phyloP scores from a whole-genome alignment of 306 rosid genomes.

The Pyrus pyrifolia region DNA sequence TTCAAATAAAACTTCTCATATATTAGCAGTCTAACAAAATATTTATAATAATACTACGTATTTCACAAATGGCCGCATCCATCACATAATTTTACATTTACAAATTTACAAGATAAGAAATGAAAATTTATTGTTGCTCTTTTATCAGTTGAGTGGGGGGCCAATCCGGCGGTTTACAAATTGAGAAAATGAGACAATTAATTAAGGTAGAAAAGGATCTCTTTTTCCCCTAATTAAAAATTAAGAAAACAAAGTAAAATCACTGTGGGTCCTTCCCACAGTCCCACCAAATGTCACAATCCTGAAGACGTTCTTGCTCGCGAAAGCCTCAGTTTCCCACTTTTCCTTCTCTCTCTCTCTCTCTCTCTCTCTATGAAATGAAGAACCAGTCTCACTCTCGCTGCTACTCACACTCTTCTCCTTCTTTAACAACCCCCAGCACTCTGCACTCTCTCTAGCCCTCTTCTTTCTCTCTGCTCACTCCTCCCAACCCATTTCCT shows the following conservation, averaged over 20 bases:
- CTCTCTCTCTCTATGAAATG: background rate
- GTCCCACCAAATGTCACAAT: background rate
- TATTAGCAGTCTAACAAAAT: too few relatives aligned
- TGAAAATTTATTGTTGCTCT: background rate
- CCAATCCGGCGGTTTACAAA: background rate
- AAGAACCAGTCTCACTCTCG: constrained; percentile 1
- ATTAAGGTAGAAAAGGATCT: background rate
- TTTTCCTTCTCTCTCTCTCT: background rate
- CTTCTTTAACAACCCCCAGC: background rate
- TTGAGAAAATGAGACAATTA: too few relatives aligned
- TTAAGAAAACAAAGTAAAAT: too few relatives aligned
- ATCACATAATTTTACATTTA: background rate
- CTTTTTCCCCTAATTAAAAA: too few relatives aligned
- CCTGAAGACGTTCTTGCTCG: background rate
- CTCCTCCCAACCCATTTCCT: background rate
- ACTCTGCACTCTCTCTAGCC: background rate
- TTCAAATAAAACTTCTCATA: too few relatives aligned
- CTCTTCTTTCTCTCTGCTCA: background rate
- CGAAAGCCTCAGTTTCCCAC: background rate
- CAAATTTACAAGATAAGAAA: background rate
- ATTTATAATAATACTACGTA: too few relatives aligned
- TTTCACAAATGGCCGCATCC: background rate
- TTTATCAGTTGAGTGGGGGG: too few relatives aligned
- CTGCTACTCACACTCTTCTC: background rate
- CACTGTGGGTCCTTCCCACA: background rate